Conservation (phyloP, 2,329 filamentous ascomycete genomes). For the Trichoderma koningii region DNA sequence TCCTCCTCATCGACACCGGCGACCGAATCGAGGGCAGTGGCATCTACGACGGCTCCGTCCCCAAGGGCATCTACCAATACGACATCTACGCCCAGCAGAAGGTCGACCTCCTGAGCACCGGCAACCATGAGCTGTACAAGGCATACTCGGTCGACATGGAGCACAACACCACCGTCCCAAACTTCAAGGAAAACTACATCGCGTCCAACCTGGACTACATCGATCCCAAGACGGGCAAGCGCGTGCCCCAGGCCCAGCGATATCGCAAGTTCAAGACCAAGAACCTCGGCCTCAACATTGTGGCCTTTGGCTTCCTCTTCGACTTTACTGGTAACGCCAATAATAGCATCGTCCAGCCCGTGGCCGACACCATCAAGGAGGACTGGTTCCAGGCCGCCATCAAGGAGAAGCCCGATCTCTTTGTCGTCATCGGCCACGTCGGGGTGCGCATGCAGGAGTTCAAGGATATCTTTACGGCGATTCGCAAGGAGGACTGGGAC, state of each 20-base stretch:
- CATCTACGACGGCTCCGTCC: conserved; percentile 84
- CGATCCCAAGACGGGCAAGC: conserved; percentile 68
- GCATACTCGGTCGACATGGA: conserved; percentile 75
- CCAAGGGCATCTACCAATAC: conserved; percentile 86
- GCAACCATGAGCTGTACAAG: conserved; percentile 95
- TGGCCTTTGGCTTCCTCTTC: conserved; percentile 93
- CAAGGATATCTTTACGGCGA: conserved; percentile 72
- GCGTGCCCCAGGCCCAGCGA: conserved; percentile 74
- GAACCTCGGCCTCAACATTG: conserved; percentile 78
- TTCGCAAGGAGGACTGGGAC: conserved; percentile 74
- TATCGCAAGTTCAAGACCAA: conserved; percentile 91
- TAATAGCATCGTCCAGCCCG: conserved; percentile 81
- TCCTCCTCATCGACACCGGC: conserved; percentile 93
- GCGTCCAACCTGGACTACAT: conserved; percentile 92
- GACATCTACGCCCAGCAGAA: conserved; percentile 81
- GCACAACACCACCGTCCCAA: conserved; percentile 76
- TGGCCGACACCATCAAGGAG: conserved; percentile 78
- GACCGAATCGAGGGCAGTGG: conserved; percentile 94
- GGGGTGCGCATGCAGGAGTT: conserved; percentile 80
- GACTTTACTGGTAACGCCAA: conserved; percentile 90
- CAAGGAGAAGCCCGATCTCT: conserved; percentile 80
- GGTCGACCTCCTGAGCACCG: conserved; percentile 81
- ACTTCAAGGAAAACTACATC: conserved; percentile 78
- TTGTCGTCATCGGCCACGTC: conserved; percentile 84
- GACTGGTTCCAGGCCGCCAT: conserved; percentile 88